Base-by-base conservation (phyloP, 768 basidiomycete species). In the Tulasnella calospora region DNA sequence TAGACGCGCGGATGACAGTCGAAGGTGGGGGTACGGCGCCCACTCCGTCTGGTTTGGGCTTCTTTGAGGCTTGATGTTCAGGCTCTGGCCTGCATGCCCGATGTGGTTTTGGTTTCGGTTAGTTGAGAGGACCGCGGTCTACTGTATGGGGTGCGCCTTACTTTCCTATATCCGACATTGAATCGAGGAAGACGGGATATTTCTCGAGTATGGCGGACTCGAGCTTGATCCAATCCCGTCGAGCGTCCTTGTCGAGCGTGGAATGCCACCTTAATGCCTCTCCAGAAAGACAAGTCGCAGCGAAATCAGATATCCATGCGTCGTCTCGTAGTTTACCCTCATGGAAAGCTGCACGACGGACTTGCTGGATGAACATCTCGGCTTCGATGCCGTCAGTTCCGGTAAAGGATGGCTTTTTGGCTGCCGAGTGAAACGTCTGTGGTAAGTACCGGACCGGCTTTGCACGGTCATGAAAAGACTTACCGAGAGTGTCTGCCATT, bases 271-370 rank as follows among this genome's bases (percentile, higher is more conserved):
- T 73, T 23, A 73, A 27, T 5, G 71, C 71, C 46, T 73, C 71
- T 33, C 71, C 71, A 8, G 71, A 41, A 10, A 73, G 46, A 27
- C 71, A 73, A 27, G 71, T 47, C 12, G 38, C 71, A 41, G 71
- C 71, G 71, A 41, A 73, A 47, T 73, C 71, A 17, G 46, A 1
- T 12, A n/a, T 40, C 71, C 71, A 73, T 30, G 38, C 71, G 71
- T 73, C 71, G 30, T 73, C 71, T 47, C 71, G 71, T 40, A 41
- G 71, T n/a, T 47, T 40, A n/a, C 71, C 71, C 46, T 73, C 40
- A 27, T 41, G 40, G 71, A 73, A 47, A 38, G 71, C 71, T 12
- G 71, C 71, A 17, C 46, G 38, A n/a, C 46, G 38, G n/a, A 73
- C 71, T 41, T 47, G 71, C 30, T 73, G 71, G 38, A 73, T 40